Evolutionary conservation across 2,329 filamentous ascomycete genomes (phyloP), one percentile per base, ranked within the genome.

Genomic region (Fusarium incarnatum): DNA sequence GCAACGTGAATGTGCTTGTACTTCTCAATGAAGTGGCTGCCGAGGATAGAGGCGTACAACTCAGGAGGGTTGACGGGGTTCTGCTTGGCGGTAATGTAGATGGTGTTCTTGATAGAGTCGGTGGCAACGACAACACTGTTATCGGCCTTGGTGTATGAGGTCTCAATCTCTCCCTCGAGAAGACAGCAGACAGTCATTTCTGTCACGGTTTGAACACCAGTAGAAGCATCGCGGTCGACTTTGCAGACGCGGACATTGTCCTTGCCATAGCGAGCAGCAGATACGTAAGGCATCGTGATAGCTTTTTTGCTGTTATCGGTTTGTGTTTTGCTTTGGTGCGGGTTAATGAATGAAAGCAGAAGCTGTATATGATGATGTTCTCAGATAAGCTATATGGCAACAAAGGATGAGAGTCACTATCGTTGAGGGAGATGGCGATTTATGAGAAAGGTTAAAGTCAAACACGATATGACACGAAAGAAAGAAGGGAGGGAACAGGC

Each of bases 211-310:
- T 99, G 95, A 23, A 89, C 85, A 60, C 92, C 92, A 20, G 92
- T 91, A 76, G 89, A 85, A 78, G 89, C 85, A 80, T 98, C 90
- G 76, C 89, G 90, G 77, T 97, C 87, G 77, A 98, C 94, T 83
- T 99, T 99, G 89, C 92, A 97, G 76, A 99, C 89, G 77, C 96
- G 94, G 87, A 99, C 92, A 84, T 99, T 98, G 88, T 98, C 96
- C 89, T 99, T 95, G 84, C 92, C 92, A 80, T 94, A 95, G 79
- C 91, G 89, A 75, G 92, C 92, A 76, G 88, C 83, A 64, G 87
- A 84, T 65, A 91, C 81, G 73, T 80, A 79, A 70, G 88, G 81
- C 87, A 90, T 90, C 48, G 45, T 72, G 68, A 58, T 56, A 25
- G 53, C 63, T 59, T 67, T 72, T 54, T 18, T 34, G 16, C 16